Conservation (phyloP, 768 basidiomycete genomes). For the Leucocoprinus leucothites region DNA sequence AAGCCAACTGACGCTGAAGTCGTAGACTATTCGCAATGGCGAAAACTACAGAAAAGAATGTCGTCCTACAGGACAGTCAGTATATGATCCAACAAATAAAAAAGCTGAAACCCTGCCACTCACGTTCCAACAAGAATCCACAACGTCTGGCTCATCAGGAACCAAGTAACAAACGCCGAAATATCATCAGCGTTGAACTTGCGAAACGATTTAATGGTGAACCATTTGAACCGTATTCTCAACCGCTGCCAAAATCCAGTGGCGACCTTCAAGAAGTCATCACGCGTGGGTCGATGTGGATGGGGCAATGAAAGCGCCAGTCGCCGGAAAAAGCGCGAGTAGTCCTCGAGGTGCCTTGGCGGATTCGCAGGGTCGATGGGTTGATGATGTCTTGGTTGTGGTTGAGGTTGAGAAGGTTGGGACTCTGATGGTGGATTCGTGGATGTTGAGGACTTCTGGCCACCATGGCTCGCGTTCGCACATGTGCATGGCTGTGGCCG, state of each 20-base stretch:
- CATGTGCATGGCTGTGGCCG: neutral
- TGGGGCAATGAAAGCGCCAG: slow-evolving; percentile 77
- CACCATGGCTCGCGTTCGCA: neutral
- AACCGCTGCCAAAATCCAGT: slow-evolving; percentile 89
- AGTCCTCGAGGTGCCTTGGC: slow-evolving; percentile 52
- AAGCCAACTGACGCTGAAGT: slow-evolving; percentile 61
- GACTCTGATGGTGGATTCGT: neutral
- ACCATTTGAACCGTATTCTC: slow-evolving; percentile 95
- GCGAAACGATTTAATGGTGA: slow-evolving; percentile 91
- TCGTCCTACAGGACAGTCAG: slow-evolving; percentile 54
- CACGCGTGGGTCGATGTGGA: slow-evolving; percentile 75
- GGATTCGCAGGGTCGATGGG: slow-evolving; percentile 13
- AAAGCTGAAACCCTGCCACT: slow-evolving; percentile 26
- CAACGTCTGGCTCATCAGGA: slow-evolving; percentile 90
- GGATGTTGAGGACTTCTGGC: neutral
- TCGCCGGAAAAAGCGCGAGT: slow-evolving; percentile 78
- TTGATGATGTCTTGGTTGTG: slow-evolving; percentile 3
- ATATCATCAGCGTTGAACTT: slow-evolving; percentile 96
- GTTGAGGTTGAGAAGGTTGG: neutral
- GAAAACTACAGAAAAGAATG: slow-evolving; percentile 93
- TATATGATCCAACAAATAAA: neutral
- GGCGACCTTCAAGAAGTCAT: slow-evolving; percentile 85
- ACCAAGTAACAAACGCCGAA: slow-evolving; percentile 94
- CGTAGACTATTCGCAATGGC: slow-evolving; percentile 84
- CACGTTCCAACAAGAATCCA: slow-evolving; percentile 96